Conservation (phyloP, 148 eudicot genomes). For the Suaeda aralocaspica region DNA sequence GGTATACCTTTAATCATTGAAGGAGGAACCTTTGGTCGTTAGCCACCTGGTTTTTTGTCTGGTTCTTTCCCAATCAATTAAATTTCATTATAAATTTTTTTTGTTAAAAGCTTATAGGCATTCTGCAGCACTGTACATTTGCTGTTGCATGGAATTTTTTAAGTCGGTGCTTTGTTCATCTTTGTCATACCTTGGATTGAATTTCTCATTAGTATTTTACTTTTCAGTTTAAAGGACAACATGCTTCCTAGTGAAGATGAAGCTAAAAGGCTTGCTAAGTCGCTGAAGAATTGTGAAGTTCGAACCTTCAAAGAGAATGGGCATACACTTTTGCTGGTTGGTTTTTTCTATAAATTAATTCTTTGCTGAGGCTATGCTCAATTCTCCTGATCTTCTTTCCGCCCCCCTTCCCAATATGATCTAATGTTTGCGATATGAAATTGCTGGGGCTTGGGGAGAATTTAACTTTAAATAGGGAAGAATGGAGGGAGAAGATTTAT, state of each 20-base stretch:
- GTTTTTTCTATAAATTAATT: conserved; percentile 16
- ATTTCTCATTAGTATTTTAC: conserved; percentile 9
- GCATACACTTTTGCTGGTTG: conserved; percentile 84
- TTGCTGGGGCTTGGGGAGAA: no score
- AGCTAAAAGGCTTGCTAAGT: conserved; percentile 62
- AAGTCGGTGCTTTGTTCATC: background rate
- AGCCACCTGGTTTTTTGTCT: background rate
- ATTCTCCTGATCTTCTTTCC: no score
- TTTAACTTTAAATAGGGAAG: no score
- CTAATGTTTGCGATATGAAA: background rate
- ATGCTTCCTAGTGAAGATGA: conserved; percentile 88
- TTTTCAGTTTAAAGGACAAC: conserved; percentile 85
- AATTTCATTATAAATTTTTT: background rate
- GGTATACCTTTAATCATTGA: background rate
- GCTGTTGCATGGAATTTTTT: background rate
- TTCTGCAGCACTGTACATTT: background rate
- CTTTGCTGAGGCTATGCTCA: background rate
- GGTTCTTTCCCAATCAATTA: background rate
- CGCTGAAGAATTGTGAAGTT: conserved; percentile 58
- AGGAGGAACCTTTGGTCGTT: background rate
- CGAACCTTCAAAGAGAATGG: conserved; percentile 79
- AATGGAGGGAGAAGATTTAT: no score
- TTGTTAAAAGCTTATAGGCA: background rate
- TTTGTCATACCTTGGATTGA: background rate
- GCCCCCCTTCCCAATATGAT: background rate